Evolutionary conservation across 176 grass and related monocot genomes (phyloP), one percentile per base, ranked within the genome.

Genomic region (Areca catechu): DNA sequence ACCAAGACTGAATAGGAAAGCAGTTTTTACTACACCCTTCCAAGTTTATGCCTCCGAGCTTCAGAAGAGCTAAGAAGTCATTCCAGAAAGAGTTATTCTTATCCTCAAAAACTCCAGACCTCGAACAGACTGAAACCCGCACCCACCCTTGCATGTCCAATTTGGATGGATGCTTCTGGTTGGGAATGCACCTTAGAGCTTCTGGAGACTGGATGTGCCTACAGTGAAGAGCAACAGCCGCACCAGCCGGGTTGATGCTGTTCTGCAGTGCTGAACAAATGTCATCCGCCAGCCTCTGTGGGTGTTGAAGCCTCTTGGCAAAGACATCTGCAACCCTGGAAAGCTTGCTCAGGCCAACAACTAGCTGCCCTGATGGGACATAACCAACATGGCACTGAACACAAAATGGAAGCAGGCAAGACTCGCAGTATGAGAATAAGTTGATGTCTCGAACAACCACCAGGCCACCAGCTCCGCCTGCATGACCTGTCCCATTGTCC

Each of bases 311-410:
- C 14, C 94, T 86, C 70, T 89, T 89, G 22, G 94, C 80, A 16
- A 92, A 98, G 49, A 93, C 75, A 34, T 98, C 94, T 20, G 84
- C 62, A 78, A 98, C 94, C 71, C 94, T 80, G 21, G 94, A 89
- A 56, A 98, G 84, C 70, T 98, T 98, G 81, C 94, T 98, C 65
- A 98, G 76, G 18, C 94, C 94, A 67, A 98, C 78, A 19, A 98
- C 88, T 51, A 79, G 75, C 74, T 81, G 79, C 51, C 70, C 79
- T 0, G 88, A 89, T 30, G 94, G 84, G 16, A 89, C 75, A 73
- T 98, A 98, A 17, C 94, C 89, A 74, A 98, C 81, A 85, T 98
- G 94, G 63, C 84, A 93, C 0, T 74, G 78, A 68, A 89, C 71
- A 54, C 76, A 75, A 71, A 98, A 98, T 19, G 94, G 94, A 77